Evolutionary conservation across 2,329 filamentous ascomycete species (phyloP).

Genomic region (Escovopsis sp.): DNA sequence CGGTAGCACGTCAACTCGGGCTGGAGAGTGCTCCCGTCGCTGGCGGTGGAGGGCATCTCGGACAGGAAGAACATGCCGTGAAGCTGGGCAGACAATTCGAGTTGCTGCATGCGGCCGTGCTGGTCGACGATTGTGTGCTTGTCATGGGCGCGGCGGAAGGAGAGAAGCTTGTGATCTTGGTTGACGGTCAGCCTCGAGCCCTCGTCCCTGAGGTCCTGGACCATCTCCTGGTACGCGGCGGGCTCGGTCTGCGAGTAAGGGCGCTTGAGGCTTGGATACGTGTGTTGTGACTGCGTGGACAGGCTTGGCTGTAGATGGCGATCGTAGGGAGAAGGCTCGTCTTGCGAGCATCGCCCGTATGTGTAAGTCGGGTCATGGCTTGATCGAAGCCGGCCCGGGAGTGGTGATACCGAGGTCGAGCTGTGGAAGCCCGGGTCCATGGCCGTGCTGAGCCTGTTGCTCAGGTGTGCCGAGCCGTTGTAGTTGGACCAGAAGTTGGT

Average conservation of each 20-base stretch:
- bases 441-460: conserved; percentile 32
- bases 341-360: conserved; percentile 39
- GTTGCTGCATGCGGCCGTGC: conserved; percentile 43
- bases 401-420: conserved; percentile 30
- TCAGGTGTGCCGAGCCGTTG: conserved; percentile 37
- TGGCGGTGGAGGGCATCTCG: conserved; percentile 53
- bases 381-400: conserved; percentile 35
- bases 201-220: conserved; percentile 45
- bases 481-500: conserved; percentile 45
- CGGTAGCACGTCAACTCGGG: conserved; percentile 91
- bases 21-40: conserved; percentile 44
- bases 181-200: conserved; percentile 41
- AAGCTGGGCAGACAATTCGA: conserved; percentile 57
- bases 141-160: conserved; percentile 42
- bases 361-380: conserved; percentile 35
- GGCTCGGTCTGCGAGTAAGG: conserved; percentile 41
- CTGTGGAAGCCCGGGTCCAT: conserved; percentile 35
- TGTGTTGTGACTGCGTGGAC: conserved; percentile 29
- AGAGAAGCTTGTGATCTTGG: conserved; percentile 46
- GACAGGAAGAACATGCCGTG: conserved; percentile 85
- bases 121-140: conserved; percentile 46
- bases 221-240: conserved; percentile 43
- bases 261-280: conserved; percentile 41
- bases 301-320: conserved; percentile 34
- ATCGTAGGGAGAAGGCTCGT: conserved; percentile 39